These are phyloP conservation scores for Quercus phellos DNA, from an alignment of 331 rosid species.

Conservation along the genomic window DNA sequence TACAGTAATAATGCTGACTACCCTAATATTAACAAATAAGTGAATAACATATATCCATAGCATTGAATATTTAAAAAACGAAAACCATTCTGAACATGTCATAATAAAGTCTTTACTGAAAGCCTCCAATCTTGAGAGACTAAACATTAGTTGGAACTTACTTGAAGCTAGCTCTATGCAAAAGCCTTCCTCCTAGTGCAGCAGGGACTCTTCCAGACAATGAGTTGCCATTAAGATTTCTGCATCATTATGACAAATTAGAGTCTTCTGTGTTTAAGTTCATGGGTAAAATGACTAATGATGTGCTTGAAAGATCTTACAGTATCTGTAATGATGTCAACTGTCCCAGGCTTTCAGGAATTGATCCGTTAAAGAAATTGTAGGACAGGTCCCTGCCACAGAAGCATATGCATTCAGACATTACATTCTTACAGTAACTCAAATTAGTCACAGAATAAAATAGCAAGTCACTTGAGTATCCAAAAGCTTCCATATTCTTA, in stretches of 20 bases:
- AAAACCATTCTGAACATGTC: neutral
- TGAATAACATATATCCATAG: neutral
- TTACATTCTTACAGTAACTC: constrained; percentile 18
- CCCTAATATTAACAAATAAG: constrained; percentile 13
- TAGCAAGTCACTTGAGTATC: constrained; percentile 7
- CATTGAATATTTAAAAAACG: neutral
- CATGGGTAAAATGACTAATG: neutral
- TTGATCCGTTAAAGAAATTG: constrained; percentile 81
- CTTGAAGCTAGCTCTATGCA: constrained; percentile 98
- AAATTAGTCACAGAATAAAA: neutral
- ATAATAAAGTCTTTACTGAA: constrained; percentile 3
- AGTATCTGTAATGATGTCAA: constrained; percentile 54
- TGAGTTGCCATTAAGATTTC: constrained; percentile 80
- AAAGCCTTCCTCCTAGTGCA: constrained; percentile 78
- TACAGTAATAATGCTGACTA: constrained; percentile 13
- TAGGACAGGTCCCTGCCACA: constrained; percentile 84
- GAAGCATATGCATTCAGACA: constrained; percentile 10
- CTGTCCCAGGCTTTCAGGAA: constrained; percentile 85
- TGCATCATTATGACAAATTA: constrained; percentile 32
- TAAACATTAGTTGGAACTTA: constrained; percentile 33
- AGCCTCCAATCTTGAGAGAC: neutral
- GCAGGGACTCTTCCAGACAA: constrained; percentile 83
- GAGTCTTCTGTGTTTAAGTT: constrained; percentile 6
- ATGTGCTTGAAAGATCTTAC: constrained; percentile 46
- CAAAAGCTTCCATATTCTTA: constrained; percentile 8